phyloP scores from a whole-genome alignment of 1,284 basidiomycete species.

The Peniophora sp. region DNA sequence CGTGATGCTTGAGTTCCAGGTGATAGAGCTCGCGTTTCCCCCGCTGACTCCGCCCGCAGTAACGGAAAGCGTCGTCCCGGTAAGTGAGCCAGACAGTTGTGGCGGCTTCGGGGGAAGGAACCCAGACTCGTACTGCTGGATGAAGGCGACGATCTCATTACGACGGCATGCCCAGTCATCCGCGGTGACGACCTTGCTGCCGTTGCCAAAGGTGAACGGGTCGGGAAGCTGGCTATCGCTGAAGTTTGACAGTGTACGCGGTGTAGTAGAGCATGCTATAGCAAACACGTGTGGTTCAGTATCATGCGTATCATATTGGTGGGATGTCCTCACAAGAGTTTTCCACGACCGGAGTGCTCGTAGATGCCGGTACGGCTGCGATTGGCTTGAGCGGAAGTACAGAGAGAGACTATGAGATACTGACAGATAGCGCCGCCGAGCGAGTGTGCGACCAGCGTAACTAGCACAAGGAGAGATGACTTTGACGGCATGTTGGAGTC shows the following conservation, averaged over 20 bases:
- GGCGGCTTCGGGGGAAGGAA: constrained; percentile 33
- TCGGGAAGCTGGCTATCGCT: constrained; percentile 35
- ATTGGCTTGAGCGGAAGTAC: neutral
- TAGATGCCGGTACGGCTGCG: constrained; percentile 2
- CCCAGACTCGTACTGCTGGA: constrained; percentile 43
- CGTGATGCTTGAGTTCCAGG: constrained; percentile 34
- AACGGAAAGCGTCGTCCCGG: constrained; percentile 34
- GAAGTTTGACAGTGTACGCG: constrained; percentile 17
- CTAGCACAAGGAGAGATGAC: neutral
- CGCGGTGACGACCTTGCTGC: constrained; percentile 28
- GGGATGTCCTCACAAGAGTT: constrained; percentile 13
- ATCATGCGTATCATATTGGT: neutral
- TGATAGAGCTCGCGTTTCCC: constrained; percentile 30
- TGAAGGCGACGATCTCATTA: constrained; percentile 34
- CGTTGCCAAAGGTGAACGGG: constrained; percentile 40
- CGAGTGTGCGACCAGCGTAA: neutral
- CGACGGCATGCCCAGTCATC: constrained; percentile 42
- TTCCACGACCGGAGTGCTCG: constrained; percentile 3
- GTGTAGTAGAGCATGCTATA: neutral
- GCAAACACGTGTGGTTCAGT: no score
- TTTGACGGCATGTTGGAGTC: no score
- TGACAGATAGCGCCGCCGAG: neutral
- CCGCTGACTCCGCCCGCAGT: constrained; percentile 23
- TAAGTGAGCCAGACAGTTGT: constrained; percentile 31
- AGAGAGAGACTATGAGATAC: neutral